Conservation (phyloP, 352 stramenopile genomes). For the Globisporangium iwayamae region DNA sequence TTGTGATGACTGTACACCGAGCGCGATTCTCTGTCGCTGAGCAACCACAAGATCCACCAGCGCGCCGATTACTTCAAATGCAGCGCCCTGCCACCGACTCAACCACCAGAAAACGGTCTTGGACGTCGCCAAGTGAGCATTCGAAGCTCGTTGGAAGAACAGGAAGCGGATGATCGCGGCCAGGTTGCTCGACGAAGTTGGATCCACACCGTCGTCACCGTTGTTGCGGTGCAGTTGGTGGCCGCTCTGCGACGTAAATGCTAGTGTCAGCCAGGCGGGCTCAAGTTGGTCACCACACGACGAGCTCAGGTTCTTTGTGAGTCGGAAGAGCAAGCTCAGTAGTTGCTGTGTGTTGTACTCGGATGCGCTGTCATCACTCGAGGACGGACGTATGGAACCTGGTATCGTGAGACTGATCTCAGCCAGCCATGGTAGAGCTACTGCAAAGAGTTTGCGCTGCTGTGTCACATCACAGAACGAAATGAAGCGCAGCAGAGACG, state of each 20-base stretch:
- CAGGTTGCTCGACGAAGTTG: slow-evolving; percentile 15
- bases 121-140: slow-evolving; percentile 33
- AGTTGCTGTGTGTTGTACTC: slow-evolving; percentile 21
- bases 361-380: slow-evolving; percentile 3
- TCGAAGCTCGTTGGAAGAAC: slow-evolving; percentile 41
- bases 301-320: slow-evolving; percentile 37
- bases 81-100: slow-evolving; percentile 54
- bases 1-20: neutral
- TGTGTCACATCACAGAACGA: slow-evolving; percentile 27
- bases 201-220: neutral
- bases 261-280: slow-evolving; percentile 60
- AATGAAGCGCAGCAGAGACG: slow-evolving; percentile 41
- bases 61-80: slow-evolving; percentile 33
- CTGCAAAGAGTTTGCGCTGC: slow-evolving; percentile 52
- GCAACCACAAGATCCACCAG: slow-evolving; percentile 13
- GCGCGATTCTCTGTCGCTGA: neutral
- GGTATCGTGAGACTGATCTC: slow-evolving; percentile 24
- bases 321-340: slow-evolving; percentile 46
- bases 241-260: slow-evolving; percentile 25
- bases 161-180: slow-evolving; percentile 35
- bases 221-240: slow-evolving; percentile 9
- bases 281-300: slow-evolving; percentile 54
- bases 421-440: slow-evolving; percentile 52
- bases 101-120: slow-evolving; percentile 66
- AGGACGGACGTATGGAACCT: neutral